phyloP scores from a whole-genome alignment of 345 rosid species.

The Erodium maritimum region DNA sequence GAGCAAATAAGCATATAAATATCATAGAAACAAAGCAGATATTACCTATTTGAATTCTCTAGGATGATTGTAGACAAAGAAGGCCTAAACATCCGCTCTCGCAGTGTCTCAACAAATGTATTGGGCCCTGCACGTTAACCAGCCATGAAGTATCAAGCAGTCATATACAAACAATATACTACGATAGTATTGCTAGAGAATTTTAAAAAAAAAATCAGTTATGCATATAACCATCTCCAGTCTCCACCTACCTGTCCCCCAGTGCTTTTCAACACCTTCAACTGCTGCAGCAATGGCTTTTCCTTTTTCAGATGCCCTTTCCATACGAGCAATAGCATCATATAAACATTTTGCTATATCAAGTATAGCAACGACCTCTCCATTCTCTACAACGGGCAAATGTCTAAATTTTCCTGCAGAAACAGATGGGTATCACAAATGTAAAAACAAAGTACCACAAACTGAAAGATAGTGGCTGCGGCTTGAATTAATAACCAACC shows the following conservation, averaged over 20 bases:
- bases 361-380: conserved; percentile 93
- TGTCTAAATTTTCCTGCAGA: conserved; percentile 88
- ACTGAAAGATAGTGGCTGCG: conserved; percentile 1
- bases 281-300: conserved; percentile 99
- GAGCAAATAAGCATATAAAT: conserved; percentile 5
- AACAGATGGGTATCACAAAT: conserved; percentile 3
- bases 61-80: conserved; percentile 72
- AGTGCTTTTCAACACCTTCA: conserved; percentile 93
- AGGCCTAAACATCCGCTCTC: conserved; percentile 91
- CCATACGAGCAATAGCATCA: conserved; percentile 99
- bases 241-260: conserved; percentile 73
- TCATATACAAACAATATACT: background rate
- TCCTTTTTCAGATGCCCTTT: conserved; percentile 98
- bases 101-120: conserved; percentile 75
- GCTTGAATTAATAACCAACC: conserved; percentile 34
- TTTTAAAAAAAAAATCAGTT: conserved; percentile 1
- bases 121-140: conserved; percentile 44
- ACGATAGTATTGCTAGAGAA: background rate
- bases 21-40: conserved; percentile 19
- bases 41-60: conserved; percentile 97
- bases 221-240: background rate
- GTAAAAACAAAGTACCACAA: background rate
- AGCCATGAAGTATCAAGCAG: too few relatives aligned
- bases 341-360: conserved; percentile 95
- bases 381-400: conserved; percentile 97